These are phyloP conservation scores for Onygenales sp. DNA, from an alignment of 2,329 filamentous ascomycete genomes.

Conservation along the genomic window DNA sequence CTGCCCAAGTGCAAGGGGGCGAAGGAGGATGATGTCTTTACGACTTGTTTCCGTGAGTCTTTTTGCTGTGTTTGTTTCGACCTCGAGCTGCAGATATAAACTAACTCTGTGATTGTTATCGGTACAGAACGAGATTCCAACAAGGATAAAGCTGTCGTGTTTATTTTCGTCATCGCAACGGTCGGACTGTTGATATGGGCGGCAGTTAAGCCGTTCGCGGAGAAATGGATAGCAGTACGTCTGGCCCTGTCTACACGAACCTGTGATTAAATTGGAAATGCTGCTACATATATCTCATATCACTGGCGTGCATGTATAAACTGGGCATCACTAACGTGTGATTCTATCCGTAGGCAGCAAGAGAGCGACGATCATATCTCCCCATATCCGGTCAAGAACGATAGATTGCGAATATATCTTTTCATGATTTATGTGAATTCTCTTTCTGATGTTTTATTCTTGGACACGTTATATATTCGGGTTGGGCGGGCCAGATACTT, in stretches of 20 bases:
- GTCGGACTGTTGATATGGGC: constrained; percentile 53
- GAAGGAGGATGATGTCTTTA: constrained; percentile 55
- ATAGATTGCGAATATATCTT: background rate
- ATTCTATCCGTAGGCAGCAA: constrained; percentile 28
- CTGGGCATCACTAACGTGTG: background rate
- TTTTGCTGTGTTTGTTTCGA: background rate
- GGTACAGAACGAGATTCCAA: constrained; percentile 52
- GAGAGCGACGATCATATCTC: constrained; percentile 43
- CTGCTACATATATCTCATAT: background rate
- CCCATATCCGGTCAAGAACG: constrained; percentile 32
- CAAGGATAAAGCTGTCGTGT: constrained; percentile 57
- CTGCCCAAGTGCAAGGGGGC: constrained; percentile 53
- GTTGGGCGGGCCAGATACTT: no score
- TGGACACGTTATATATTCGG: no score
- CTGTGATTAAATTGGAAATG: no score
- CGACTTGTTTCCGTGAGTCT: constrained; percentile 54
- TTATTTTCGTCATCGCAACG: constrained; percentile 57
- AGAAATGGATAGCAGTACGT: constrained; percentile 45
- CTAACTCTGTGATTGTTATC: background rate
- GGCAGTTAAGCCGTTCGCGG: constrained; percentile 49
- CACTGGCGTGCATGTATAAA: constrained; percentile 2
- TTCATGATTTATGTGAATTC: background rate
- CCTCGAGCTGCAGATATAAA: background rate
- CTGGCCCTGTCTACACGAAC: background rate
- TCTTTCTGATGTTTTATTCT: background rate